Conservation (phyloP, 805 yeast species). For the Kluyveromyces aestuarii region DNA sequence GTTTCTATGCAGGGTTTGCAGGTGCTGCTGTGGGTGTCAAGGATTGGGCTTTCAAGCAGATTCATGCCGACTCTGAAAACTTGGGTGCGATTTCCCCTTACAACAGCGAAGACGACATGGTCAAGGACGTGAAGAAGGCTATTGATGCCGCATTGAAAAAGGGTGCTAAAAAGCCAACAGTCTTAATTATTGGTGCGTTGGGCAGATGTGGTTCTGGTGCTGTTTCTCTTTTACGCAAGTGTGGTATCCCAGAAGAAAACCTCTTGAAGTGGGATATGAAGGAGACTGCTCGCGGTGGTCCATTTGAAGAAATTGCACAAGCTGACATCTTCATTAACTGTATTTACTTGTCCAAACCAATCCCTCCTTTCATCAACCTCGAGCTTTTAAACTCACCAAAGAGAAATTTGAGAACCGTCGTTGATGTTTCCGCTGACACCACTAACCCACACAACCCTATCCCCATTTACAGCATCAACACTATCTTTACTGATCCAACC, state of each 20-base stretch:
- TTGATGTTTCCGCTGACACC: slow-evolving; percentile 97
- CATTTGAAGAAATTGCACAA: slow-evolving; percentile 81
- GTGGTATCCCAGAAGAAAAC: slow-evolving; percentile 80
- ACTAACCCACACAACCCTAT: slow-evolving; percentile 97
- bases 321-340: slow-evolving; percentile 92
- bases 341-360: slow-evolving; percentile 87
- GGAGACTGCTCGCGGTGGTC: slow-evolving; percentile 96
- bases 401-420: slow-evolving; percentile 84
- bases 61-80: slow-evolving; percentile 55
- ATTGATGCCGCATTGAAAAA: slow-evolving; percentile 49
- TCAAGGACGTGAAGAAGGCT: slow-evolving; percentile 58
- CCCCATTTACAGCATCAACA: slow-evolving; percentile 85
- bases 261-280: slow-evolving; percentile 92
- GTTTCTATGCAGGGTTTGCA: slow-evolving; percentile 99
- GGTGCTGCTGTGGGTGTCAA: slow-evolving; percentile 96
- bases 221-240: slow-evolving; percentile 66
- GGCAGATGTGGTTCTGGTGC: slow-evolving; percentile 99
- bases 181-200: slow-evolving; percentile 88
- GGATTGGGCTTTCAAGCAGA: slow-evolving; percentile 91
- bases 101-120: slow-evolving; percentile 66
- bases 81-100: slow-evolving; percentile 77
- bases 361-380: slow-evolving; percentile 78
- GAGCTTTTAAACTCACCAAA: slow-evolving; percentile 53
- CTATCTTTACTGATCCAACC: slow-evolving; percentile 86
- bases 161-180: slow-evolving; percentile 64